Evolutionary conservation across 2,329 filamentous ascomycete species (phyloP).

Genomic region (Aspergillus ruber): DNA sequence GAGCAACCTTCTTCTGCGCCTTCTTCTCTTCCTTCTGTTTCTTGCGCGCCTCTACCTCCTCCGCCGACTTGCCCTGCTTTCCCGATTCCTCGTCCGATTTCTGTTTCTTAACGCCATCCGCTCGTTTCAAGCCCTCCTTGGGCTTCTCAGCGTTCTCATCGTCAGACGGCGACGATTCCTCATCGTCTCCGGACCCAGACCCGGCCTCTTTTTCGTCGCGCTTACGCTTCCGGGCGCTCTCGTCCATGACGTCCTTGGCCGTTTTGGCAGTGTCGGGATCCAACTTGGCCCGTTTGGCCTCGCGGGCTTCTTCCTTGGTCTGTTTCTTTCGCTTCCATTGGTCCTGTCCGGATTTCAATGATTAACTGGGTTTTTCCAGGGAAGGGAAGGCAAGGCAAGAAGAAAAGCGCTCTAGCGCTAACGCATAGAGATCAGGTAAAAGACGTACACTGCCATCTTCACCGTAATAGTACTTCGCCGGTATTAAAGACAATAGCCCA

Average conservation of each 20-base stretch:
- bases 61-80: constrained; percentile 18
- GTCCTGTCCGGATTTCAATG: constrained; percentile 50
- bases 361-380: constrained; percentile 6
- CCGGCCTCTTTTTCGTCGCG: constrained; percentile 54
- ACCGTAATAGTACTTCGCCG: constrained; percentile 84
- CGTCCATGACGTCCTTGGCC: constrained; percentile 89
- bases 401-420: constrained; percentile 3
- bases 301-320: constrained; percentile 78
- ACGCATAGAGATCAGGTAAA: constrained; percentile 1
- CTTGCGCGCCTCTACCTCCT: constrained; percentile 30
- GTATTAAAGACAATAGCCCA: constrained; percentile 78
- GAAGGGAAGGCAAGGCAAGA: constrained; percentile 4
- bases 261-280: constrained; percentile 87
- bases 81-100: constrained; percentile 39
- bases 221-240: constrained; percentile 74
- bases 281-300: constrained; percentile 79
- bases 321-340: constrained; percentile 96
- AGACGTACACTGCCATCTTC: constrained; percentile 72
- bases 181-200: constrained; percentile 46
- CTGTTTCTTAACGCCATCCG: constrained; percentile 45
- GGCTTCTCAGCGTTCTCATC: constrained; percentile 45
- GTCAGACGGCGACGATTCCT: constrained; percentile 42
- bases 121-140: constrained; percentile 55
- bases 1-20: constrained; percentile 31
- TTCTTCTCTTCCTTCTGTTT: constrained; percentile 47